Conservation (phyloP, 441 rosid species). For the Cnidoscolus chayamansa region DNA sequence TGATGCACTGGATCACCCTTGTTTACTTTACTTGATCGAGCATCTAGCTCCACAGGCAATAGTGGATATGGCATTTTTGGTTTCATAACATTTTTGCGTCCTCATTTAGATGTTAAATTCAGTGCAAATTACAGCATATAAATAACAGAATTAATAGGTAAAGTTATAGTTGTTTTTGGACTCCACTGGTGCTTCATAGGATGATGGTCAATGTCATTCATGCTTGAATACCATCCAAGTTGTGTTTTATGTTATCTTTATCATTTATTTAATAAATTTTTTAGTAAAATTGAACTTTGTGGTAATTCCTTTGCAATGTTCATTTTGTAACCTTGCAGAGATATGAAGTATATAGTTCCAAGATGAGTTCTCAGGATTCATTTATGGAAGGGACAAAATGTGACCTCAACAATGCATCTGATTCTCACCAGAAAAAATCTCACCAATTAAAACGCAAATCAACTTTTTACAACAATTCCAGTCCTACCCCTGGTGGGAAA, state of each 20-base stretch:
- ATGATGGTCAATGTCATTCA: no score
- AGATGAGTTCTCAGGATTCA: slow-evolving; percentile 41
- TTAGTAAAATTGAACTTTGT: not conserved
- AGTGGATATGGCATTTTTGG: no score
- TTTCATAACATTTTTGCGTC: no score
- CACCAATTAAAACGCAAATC: slow-evolving; percentile 43
- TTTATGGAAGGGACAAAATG: slow-evolving; percentile 39
- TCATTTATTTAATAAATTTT: not conserved
- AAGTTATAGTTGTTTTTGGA: no score
- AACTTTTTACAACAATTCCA: slow-evolving; percentile 32
- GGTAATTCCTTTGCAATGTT: slow-evolving; percentile 16
- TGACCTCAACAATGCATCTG: slow-evolving; percentile 38
- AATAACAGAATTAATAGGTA: no score
- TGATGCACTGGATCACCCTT: no score
- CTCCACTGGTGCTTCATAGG: no score
- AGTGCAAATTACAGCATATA: no score
- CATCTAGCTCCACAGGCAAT: no score
- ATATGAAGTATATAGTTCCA: slow-evolving; percentile 38
- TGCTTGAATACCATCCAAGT: not conserved
- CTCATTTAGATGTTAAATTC: no score
- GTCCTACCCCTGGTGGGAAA: slow-evolving; percentile 35
- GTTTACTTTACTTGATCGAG: no score
- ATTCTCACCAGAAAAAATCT: slow-evolving; percentile 38
- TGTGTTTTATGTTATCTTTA: not conserved
- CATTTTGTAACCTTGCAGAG: slow-evolving; percentile 39